Evolutionary conservation across 1,284 basidiomycete genomes (phyloP).

Genomic region (Trichosporon sp.): DNA sequence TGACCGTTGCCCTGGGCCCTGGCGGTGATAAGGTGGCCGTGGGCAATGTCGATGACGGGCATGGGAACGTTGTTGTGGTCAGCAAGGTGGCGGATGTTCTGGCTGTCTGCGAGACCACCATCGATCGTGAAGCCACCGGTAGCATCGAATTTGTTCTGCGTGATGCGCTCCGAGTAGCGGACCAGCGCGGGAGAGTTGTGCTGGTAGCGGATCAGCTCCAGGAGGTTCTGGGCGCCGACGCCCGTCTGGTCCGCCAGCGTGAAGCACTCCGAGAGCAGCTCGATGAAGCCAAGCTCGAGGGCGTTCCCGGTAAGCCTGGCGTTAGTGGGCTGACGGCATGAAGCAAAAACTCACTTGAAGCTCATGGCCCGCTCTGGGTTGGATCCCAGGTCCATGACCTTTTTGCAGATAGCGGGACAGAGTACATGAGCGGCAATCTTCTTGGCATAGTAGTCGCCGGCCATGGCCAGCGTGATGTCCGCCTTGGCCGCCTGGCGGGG

Average conservation of each 20-base stretch:
- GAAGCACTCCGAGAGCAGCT: conserved; percentile 71
- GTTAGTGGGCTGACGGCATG: neutral
- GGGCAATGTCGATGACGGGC: conserved; percentile 68
- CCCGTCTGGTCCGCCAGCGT: conserved; percentile 81
- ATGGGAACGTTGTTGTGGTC: conserved; percentile 67
- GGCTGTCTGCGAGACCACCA: conserved; percentile 78
- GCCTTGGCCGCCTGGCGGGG: conserved; percentile 60
- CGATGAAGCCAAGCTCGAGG: conserved; percentile 53
- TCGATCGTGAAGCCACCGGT: conserved; percentile 75
- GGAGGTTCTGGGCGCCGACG: conserved; percentile 58
- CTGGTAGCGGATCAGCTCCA: conserved; percentile 56
- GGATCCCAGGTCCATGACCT: conserved; percentile 54
- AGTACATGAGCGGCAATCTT: conserved; percentile 66
- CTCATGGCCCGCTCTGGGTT: conserved; percentile 57
- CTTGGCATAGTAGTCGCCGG: conserved; percentile 77
- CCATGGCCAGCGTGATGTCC: conserved; percentile 68
- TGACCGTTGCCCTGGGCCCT: conserved; percentile 54
- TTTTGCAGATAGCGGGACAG: conserved; percentile 70
- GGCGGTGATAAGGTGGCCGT: conserved; percentile 71
- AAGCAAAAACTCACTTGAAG: conserved; percentile 61
- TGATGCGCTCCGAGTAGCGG: conserved; percentile 29
- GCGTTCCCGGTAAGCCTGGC: conserved; percentile 43
- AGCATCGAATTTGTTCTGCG: conserved; percentile 63
- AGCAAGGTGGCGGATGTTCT: conserved; percentile 51
- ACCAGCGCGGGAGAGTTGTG: conserved; percentile 34